Percentiles rank a stretch among this genome's conserved stretches.
Evolutionary conservation across 106 monocot species (phyloP).

Genomic region (Narthecium ossifragum): DNA sequence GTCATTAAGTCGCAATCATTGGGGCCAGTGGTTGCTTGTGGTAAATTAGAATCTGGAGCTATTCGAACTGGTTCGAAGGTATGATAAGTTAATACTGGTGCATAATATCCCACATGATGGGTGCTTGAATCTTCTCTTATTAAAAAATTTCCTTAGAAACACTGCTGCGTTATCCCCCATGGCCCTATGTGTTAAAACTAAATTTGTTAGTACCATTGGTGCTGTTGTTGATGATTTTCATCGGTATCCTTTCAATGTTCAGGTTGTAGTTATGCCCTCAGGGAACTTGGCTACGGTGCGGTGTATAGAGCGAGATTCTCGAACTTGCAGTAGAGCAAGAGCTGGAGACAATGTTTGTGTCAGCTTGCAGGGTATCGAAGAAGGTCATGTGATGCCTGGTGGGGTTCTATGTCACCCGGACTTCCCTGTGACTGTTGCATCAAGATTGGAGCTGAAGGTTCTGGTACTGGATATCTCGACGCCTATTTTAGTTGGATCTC

Average conservation of each 20-base stretch:
- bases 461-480: constrained; percentile 52
- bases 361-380: constrained; percentile 59
- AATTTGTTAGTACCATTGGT: too few species aligned
- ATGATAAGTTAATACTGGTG: too few species aligned
- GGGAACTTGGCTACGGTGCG: constrained; percentile 56
- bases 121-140: too few species aligned
- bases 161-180: too few species aligned
- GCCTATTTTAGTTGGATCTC: constrained; percentile 65
- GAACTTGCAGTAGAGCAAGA: constrained; percentile 50
- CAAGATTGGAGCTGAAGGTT: constrained; percentile 70
- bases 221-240: too few species aligned
- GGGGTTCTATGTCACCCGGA: constrained; percentile 75
- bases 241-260: too few species aligned
- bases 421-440: constrained; percentile 66
- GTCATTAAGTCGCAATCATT: constrained; percentile 45
- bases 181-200: too few species aligned
- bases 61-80: constrained; percentile 85
- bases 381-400: constrained; percentile 36
- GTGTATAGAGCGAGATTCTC: constrained; percentile 56
- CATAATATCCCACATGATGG: too few species aligned
- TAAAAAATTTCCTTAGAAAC: too few species aligned
- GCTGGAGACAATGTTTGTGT: constrained; percentile 78
- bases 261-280: constrained; percentile 85
- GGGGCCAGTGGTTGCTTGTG: constrained; percentile 71
- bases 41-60: constrained; percentile 86